Evolutionary conservation across 2,329 filamentous ascomycete species (phyloP).

Genomic region (Emmonsiellopsis sp.): DNA sequence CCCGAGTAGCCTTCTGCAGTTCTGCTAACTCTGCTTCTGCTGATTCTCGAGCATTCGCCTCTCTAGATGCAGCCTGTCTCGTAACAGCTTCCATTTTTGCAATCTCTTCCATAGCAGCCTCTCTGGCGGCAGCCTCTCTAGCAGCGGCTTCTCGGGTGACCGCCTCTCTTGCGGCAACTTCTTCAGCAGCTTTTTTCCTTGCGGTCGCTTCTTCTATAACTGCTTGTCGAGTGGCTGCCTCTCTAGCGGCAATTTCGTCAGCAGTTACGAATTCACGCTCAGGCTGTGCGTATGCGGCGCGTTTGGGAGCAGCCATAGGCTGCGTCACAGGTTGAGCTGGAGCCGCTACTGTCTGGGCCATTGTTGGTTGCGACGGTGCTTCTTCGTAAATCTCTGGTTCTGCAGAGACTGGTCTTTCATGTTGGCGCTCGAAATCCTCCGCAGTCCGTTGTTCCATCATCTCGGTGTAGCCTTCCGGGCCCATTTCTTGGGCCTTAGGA

Average conservation of each 20-base stretch:
- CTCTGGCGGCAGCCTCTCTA: constrained; percentile 23
- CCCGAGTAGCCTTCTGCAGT: not conserved
- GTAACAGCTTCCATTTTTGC: constrained; percentile 49
- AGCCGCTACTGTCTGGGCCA: not conserved
- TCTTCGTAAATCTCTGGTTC: not conserved
- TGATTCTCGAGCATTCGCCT: constrained; percentile 16
- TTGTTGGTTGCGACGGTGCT: not conserved
- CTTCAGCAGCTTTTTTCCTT: constrained; percentile 7
- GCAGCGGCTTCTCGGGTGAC: constrained; percentile 15
- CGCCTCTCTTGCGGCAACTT: constrained; percentile 5
- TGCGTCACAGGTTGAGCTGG: not conserved
- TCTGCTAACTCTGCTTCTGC: constrained; percentile 19
- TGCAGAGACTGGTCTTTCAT: not conserved
- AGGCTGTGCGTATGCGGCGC: not conserved
- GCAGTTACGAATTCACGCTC: not conserved
- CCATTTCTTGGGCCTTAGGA: not conserved
- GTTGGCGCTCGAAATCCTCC: not conserved
- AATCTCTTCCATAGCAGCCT: constrained; percentile 23
- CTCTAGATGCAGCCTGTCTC: constrained; percentile 26
- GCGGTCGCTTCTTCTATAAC: constrained; percentile 8
- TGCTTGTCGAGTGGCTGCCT: constrained; percentile 11
- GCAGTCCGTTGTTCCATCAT: not conserved
- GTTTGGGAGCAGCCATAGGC: not conserved
- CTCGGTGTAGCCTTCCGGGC: not conserved
- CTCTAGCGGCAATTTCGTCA: constrained; percentile 7